Evolutionary conservation across 192 early-diverging fungal genomes (phyloP).

Genomic region (Backusella circina): DNA sequence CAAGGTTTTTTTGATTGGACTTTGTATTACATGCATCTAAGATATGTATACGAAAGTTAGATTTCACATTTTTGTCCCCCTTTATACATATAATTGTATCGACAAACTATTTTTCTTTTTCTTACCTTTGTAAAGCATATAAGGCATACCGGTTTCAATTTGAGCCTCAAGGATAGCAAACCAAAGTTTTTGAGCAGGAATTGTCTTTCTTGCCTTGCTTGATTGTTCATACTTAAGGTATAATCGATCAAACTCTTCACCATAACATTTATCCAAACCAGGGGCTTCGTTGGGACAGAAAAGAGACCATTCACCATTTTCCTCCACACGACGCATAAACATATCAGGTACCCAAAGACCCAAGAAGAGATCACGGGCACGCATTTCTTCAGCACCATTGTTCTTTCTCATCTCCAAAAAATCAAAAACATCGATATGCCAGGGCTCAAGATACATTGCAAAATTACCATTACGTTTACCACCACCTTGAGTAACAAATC

Average conservation of each 20-base stretch:
- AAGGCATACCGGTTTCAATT: constrained; percentile 95
- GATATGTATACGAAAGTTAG: background rate
- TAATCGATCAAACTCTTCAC: constrained; percentile 81
- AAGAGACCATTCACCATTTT: constrained; percentile 87
- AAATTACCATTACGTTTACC: constrained; percentile 96
- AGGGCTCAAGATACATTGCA: constrained; percentile 97
- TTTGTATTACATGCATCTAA: constrained; percentile 94
- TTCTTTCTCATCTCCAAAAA: constrained; percentile 96
- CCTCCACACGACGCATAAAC: constrained; percentile 94
- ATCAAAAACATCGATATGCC: constrained; percentile 95
- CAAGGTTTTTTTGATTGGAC: constrained; percentile 97
- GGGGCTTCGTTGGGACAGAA: constrained; percentile 94
- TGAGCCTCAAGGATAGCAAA: constrained; percentile 94
- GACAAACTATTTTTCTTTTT: background rate
- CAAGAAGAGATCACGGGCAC: constrained; percentile 94
- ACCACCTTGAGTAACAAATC: constrained; percentile 96
- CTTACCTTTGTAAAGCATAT: constrained; percentile 96
- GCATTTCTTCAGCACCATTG: constrained; percentile 92
- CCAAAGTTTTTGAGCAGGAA: constrained; percentile 97
- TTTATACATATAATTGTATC: background rate
- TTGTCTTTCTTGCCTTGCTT: constrained; percentile 70
- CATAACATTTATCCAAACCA: constrained; percentile 82
- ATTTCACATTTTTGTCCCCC: background rate
- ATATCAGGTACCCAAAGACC: constrained; percentile 96
- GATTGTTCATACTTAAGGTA: constrained; percentile 86